phyloP scores from a whole-genome alignment of 805 yeast species.

The Starmerella etchellsii region DNA sequence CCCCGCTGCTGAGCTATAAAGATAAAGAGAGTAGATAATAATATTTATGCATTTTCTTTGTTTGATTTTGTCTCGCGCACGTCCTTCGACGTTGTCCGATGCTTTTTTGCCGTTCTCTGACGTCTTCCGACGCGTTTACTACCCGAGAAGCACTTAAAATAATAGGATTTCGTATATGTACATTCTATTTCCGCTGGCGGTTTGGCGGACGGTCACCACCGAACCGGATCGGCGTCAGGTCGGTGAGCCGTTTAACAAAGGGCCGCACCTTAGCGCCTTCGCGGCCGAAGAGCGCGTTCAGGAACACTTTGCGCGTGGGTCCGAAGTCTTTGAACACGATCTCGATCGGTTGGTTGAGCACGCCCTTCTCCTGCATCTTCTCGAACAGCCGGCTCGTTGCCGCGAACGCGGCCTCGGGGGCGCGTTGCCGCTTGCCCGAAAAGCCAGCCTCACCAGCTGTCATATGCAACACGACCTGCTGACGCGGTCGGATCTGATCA shows the following conservation, averaged over 20 bases:
- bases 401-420: conserved; percentile 86
- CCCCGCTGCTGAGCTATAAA: conserved; percentile 26
- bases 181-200: conserved; percentile 37
- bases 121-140: too few relatives aligned
- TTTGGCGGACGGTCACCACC: conserved; percentile 88
- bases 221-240: conserved; percentile 68
- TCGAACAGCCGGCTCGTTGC: conserved; percentile 62
- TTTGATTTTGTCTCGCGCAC: too few relatives aligned
- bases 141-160: background rate
- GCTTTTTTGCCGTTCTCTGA: too few relatives aligned
- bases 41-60: too few relatives aligned
- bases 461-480: conserved; percentile 52
- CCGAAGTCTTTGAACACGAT: conserved; percentile 71
- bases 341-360: conserved; percentile 53
- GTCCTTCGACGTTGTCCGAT: too few relatives aligned
- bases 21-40: background rate
- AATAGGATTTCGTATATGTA: background rate
- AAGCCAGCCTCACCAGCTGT: conserved; percentile 83
- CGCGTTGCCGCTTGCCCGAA: conserved; percentile 78
- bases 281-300: conserved; percentile 72
- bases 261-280: conserved; percentile 65
- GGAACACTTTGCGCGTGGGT: conserved; percentile 78
- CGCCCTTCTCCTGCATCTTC: conserved; percentile 49
- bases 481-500: conserved; percentile 67
- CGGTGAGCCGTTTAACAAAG: conserved; percentile 59